phyloP scores from a whole-genome alignment of 2,329 filamentous ascomycete species.

The Leptographium radiaticola region DNA sequence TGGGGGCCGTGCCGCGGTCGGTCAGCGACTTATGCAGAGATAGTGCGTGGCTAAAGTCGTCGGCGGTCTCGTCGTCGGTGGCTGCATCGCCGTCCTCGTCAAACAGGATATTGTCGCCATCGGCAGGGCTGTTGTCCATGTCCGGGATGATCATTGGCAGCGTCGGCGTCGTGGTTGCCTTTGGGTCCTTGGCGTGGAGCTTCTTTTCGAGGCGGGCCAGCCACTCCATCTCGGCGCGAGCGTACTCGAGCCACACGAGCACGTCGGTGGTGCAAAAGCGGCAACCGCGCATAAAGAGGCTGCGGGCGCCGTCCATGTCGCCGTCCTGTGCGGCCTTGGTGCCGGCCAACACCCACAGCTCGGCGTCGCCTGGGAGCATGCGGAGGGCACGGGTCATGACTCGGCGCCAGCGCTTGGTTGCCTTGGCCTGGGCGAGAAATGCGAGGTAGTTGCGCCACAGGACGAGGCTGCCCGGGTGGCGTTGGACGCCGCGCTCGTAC shows the following conservation, averaged over 20 bases:
- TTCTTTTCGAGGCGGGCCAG: conserved; percentile 63
- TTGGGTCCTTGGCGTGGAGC: conserved; percentile 18
- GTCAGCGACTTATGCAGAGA: conserved; percentile 30
- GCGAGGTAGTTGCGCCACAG: conserved; percentile 87
- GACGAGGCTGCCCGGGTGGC: conserved; percentile 67
- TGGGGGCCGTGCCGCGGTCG: conserved; percentile 15
- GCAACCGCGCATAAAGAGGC: conserved; percentile 77
- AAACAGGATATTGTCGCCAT: conserved; percentile 29
- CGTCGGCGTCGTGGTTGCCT: conserved; percentile 17
- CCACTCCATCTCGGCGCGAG: conserved; percentile 85
- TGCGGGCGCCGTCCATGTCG: conserved; percentile 76
- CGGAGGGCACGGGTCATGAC: conserved; percentile 59
- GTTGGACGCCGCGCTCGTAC: conserved; percentile 72
- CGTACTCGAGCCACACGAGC: conserved; percentile 78
- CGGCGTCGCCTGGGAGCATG: conserved; percentile 71
- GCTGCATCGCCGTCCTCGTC: conserved; percentile 36
- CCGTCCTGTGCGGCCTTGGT: conserved; percentile 64
- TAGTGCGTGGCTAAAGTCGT: conserved; percentile 32
- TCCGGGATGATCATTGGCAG: too few relatives aligned
- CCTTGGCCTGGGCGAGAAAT: conserved; percentile 58
- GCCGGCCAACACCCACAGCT: conserved; percentile 79
- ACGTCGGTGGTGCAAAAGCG: conserved; percentile 72
- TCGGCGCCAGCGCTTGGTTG: conserved; percentile 51
- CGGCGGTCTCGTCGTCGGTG: conserved; percentile 29
- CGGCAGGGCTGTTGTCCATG: conserved; percentile 11